Evolutionary conservation across 1,284 basidiomycete species (phyloP).

Genomic region (Taiwanofungus camphoratus): DNA sequence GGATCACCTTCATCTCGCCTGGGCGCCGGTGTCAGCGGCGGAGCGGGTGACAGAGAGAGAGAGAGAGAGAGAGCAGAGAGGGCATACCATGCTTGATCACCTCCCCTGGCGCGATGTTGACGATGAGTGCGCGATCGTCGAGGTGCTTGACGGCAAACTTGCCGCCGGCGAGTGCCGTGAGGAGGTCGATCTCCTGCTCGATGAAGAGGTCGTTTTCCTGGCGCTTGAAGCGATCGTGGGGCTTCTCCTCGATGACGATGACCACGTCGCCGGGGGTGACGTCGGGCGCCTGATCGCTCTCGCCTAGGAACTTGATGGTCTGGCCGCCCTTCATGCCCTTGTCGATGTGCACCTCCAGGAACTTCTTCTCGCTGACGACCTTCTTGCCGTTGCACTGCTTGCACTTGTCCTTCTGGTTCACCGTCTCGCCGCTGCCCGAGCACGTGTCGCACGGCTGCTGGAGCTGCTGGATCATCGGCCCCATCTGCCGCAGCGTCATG

Average conservation of each 20-base stretch:
- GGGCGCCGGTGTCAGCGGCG: conserved; percentile 35
- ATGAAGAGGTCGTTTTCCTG: conserved; percentile 87
- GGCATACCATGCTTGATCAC: conserved; percentile 87
- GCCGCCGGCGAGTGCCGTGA: conserved; percentile 93
- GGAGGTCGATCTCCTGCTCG: conserved; percentile 88
- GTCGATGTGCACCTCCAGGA: conserved; percentile 98
- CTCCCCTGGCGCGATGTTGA: conserved; percentile 87
- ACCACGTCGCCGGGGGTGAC: conserved; percentile 94
- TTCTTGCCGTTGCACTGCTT: conserved; percentile 95
- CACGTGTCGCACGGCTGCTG: conserved; percentile 95
- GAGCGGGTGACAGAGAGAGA: conserved; percentile 9
- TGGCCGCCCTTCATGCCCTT: conserved; percentile 99
- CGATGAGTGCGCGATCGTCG: conserved; percentile 85
- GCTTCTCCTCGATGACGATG: conserved; percentile 97
- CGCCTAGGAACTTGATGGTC: conserved; percentile 91
- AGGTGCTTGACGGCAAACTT: conserved; percentile 90
- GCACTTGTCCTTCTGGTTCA: conserved; percentile 94
- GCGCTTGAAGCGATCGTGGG: conserved; percentile 70
- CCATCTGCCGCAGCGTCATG: conserved; percentile 91
- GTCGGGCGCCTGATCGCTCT: conserved; percentile 93
- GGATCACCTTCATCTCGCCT: conserved; percentile 90
- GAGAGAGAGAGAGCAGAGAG: conserved; percentile 2
- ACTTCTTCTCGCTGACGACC: conserved; percentile 91
- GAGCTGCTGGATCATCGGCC: conserved; percentile 99
- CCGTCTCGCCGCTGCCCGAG: conserved; percentile 87